A percentile compares a stretch with the other conserved stretches of the same genome.
Conservation (phyloP, 345 rosid genomes). For the Eucalyptus marginata region DNA sequence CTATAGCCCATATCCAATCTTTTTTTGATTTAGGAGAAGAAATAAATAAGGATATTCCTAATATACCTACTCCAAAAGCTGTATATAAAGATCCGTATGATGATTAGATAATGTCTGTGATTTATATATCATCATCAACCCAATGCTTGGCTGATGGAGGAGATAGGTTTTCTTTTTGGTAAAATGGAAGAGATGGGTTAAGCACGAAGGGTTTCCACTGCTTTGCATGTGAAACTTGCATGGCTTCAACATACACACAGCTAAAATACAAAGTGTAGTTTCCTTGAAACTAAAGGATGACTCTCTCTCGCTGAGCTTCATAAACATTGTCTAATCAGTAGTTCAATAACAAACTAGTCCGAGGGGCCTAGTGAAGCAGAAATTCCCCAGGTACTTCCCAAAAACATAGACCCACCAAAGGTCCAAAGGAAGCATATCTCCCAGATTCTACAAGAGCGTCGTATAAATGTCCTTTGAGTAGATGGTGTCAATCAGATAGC, state of each 20-base stretch:
- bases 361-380: not conserved
- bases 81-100: not conserved
- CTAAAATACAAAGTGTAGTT: not conserved
- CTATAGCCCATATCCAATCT: not conserved
- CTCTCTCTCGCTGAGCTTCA: no score
- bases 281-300: not conserved
- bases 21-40: not conserved
- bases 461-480: not conserved
- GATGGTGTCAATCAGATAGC: not conserved
- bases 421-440: not conserved
- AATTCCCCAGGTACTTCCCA: not conserved
- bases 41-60: not conserved
- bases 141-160: not conserved
- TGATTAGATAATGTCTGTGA: not conserved
- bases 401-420: not conserved
- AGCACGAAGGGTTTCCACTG: not conserved
- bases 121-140: not conserved
- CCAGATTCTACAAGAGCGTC: not conserved
- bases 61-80: not conserved
- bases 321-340: not conserved
- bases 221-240: not conserved
- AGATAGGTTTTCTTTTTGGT: no score
- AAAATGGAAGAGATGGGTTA: not conserved
- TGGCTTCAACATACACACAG: not conserved
- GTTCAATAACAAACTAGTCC: not conserved